These are phyloP conservation scores for Pistacia integerrima DNA, from an alignment of 345 rosid species.

Conservation along the genomic window DNA sequence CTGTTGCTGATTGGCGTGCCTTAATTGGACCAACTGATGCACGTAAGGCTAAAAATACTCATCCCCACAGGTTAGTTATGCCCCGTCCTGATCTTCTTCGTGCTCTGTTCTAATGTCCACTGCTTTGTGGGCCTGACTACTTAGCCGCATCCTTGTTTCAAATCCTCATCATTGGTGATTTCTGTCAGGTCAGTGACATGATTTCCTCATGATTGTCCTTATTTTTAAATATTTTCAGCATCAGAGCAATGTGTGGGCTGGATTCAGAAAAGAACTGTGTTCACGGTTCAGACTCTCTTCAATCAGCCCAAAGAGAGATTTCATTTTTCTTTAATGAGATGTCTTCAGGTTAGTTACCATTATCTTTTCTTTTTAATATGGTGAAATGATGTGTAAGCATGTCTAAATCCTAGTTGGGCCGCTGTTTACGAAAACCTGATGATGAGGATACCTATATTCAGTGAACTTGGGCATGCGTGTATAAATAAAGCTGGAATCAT, in stretches of 20 bases:
- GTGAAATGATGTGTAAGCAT: background rate
- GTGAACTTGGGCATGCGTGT: background rate
- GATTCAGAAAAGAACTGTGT: conserved; percentile 72
- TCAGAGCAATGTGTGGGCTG: conserved; percentile 77
- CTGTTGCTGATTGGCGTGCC: conserved; percentile 78
- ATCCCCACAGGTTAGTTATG: conserved; percentile 61
- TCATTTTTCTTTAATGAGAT: conserved; percentile 66
- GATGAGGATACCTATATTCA: background rate
- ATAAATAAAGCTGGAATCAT: background rate
- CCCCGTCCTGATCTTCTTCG: conserved; percentile 7
- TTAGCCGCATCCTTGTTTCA: background rate
- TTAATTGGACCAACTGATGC: conserved; percentile 89
- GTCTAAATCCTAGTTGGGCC: background rate
- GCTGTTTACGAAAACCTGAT: background rate
- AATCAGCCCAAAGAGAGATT: conserved; percentile 78
- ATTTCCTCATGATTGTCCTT: conserved; percentile 8
- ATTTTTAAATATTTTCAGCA: conserved; percentile 38
- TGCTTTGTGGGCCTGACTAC: conserved; percentile 3
- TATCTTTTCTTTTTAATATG: background rate
- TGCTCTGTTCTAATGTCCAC: background rate
- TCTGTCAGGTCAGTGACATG: background rate
- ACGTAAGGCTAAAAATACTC: conserved; percentile 62
- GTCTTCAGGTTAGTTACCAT: conserved; percentile 43
- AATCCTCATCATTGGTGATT: background rate
- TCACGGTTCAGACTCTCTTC: conserved; percentile 81